A percentile compares a stretch with the other conserved stretches of the same genome.
Evolutionary conservation across 768 basidiomycete species (phyloP).

Genomic region (Sarcodon aspratus): DNA sequence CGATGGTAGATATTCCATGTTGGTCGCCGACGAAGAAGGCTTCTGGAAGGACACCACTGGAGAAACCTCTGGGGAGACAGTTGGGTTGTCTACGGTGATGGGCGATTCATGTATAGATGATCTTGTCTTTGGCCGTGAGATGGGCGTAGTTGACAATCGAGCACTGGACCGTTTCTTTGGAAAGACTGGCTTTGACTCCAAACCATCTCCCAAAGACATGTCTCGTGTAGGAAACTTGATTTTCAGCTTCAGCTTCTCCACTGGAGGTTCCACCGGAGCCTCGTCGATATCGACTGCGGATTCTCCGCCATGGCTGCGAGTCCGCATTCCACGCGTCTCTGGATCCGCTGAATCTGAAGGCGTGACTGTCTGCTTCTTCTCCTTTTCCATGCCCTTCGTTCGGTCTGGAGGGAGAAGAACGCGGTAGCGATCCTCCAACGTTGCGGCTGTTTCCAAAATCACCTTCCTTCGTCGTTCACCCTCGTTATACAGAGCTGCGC

Average conservation of each 20-base stretch:
- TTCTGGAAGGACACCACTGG: too few species aligned
- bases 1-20: too few species aligned
- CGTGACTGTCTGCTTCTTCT: conserved; percentile 6
- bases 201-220: too few species aligned
- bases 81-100: too few species aligned
- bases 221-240: conserved; percentile 21
- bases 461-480: conserved; percentile 65
- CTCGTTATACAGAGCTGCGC: conserved; percentile 30
- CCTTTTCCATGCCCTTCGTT: conserved; percentile 11
- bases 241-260: conserved; percentile 26
- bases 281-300: conserved; percentile 22
- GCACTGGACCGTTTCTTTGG: too few species aligned
- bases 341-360: conserved; percentile 1
- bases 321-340: conserved; percentile 2
- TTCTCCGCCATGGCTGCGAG: conserved; percentile 14
- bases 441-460: conserved; percentile 61
- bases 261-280: conserved; percentile 14
- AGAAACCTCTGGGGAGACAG: too few species aligned
- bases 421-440: conserved; percentile 62
- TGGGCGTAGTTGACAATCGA: too few species aligned
- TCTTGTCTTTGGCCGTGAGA: too few species aligned
- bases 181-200: too few species aligned
- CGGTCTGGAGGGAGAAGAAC: conserved; percentile 59
- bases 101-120: too few species aligned
- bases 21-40: too few species aligned